Conservation (phyloP, 441 rosid species). For the Croton laevigatus region DNA sequence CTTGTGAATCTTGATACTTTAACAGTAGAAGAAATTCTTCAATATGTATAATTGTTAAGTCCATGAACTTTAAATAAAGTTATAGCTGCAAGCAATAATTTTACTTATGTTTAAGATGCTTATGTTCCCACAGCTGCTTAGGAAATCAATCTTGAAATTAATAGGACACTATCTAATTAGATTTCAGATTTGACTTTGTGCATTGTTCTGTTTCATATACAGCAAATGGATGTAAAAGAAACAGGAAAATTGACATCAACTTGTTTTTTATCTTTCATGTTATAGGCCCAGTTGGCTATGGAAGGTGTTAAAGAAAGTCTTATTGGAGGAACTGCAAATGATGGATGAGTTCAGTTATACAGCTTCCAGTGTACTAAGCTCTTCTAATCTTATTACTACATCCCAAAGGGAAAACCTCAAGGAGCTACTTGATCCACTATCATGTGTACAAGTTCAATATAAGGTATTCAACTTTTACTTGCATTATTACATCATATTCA, state of each 20-base stretch:
- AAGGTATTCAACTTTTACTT: conserved; percentile 43
- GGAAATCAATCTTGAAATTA: background rate
- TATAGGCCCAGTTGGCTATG: conserved; percentile 49
- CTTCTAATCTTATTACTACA: conserved; percentile 52
- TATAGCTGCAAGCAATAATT: background rate
- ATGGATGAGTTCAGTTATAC: conserved; percentile 44
- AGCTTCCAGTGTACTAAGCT: conserved; percentile 66
- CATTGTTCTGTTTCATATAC: background rate
- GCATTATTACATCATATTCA: conserved; percentile 11
- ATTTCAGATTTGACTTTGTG: conserved; percentile 8
- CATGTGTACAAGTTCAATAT: conserved; percentile 62
- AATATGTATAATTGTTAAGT: background rate
- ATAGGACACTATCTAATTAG: background rate
- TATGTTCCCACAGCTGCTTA: background rate
- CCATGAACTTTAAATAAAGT: background rate
- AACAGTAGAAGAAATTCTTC: background rate
- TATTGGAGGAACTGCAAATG: conserved; percentile 43
- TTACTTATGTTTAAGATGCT: background rate
- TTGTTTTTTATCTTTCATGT: conserved; percentile 24
- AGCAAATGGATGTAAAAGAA: background rate
- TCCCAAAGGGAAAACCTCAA: conserved; percentile 66
- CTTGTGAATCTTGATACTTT: background rate
- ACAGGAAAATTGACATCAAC: background rate
- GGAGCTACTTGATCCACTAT: conserved; percentile 49
- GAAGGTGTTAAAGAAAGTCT: conserved; percentile 53